Evolutionary conservation across 305 asterid species (phyloP), one percentile per base, ranked within the genome.

Genomic region (Fraxinus baroniana): DNA sequence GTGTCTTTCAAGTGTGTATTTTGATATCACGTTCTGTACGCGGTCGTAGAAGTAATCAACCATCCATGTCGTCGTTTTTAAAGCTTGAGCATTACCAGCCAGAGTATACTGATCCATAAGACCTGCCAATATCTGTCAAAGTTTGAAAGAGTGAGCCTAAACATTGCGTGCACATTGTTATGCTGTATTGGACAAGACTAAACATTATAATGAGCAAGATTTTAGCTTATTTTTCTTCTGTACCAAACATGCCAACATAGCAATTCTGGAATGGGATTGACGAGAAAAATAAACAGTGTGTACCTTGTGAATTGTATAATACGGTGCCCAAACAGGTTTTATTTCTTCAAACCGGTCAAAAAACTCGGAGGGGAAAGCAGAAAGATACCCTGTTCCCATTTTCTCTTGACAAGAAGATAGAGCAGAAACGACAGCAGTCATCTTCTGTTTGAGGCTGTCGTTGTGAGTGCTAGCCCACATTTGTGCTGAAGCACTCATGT

Each of bases 301-400:
- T 30, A 93, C 98, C 97, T 95, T 95, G 78, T 94, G 99, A 78
- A 95, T 91, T 1, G 98, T 93, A 86, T 95, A 95, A 84, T 95
- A 95, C 0, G 99, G 99, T 7, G 99, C 99, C 99, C 97, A 94
- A n/a, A 95, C 97, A 0, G 90, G 88, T 37, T 77, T 7, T 75
- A 94, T 55, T 7, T 94, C 93, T 88, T 95, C 98, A 77, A 93
- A 83, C 20, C 92, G 92, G 83, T 95, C 98, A 66, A 95, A 93
- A 0, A 60, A 78, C 24, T 95, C 95, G 0, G 96, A 76, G 0
- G 99, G 99, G 81, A 95, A 95, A 70, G 99, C 99, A 32, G 99
- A 94, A 62, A 95, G 97, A 83, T 95, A 95, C 0, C 98, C 98
- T 7, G 94, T 83, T 52, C 97, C 96, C 68, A 94, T 85, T 81